Evolutionary conservation across 352 stramenopile species (phyloP).

Genomic region (Pythium rishiriense): DNA sequence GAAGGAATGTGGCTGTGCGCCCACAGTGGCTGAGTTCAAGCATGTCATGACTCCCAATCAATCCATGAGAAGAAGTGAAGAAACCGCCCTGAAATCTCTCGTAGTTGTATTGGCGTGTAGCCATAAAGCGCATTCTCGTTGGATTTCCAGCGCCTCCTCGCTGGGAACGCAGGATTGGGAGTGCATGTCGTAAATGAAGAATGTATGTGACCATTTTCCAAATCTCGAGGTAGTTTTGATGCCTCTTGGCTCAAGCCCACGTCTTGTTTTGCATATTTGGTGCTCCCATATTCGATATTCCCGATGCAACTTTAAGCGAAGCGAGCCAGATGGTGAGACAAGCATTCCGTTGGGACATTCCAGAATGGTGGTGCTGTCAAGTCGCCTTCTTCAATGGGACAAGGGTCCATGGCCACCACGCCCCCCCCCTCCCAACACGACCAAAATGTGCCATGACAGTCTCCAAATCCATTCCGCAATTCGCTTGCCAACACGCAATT

Average conservation of each 20-base stretch:
- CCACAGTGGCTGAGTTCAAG: too few relatives aligned
- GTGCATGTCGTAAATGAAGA: neutral
- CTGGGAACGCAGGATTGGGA: neutral
- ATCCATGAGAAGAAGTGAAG: neutral
- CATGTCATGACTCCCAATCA: too few relatives aligned
- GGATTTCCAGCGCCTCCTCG: neutral
- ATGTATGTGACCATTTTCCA: neutral
- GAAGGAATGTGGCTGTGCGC: too few relatives aligned
- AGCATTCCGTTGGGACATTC: neutral
- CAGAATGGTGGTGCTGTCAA: constrained; percentile 9
- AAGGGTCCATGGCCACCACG: too few relatives aligned
- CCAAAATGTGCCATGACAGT: too few relatives aligned
- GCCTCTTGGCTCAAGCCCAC: neutral
- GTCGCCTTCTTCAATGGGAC: neutral
- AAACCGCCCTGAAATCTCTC: too few relatives aligned
- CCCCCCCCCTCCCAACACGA: too few relatives aligned
- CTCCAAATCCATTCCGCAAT: constrained; percentile 2
- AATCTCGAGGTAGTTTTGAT: neutral
- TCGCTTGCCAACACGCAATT: neutral
- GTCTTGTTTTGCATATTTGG: neutral
- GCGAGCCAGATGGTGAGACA: constrained; percentile 8
- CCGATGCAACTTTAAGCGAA: constrained; percentile 4
- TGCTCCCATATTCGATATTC: neutral
- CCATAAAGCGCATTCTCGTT: too few relatives aligned
- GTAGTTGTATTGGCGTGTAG: too few relatives aligned